Evolutionary conservation across 129 eudicot genomes (phyloP), one percentile per base, ranked within the genome.

Genomic region (Glebionis coronaria): DNA sequence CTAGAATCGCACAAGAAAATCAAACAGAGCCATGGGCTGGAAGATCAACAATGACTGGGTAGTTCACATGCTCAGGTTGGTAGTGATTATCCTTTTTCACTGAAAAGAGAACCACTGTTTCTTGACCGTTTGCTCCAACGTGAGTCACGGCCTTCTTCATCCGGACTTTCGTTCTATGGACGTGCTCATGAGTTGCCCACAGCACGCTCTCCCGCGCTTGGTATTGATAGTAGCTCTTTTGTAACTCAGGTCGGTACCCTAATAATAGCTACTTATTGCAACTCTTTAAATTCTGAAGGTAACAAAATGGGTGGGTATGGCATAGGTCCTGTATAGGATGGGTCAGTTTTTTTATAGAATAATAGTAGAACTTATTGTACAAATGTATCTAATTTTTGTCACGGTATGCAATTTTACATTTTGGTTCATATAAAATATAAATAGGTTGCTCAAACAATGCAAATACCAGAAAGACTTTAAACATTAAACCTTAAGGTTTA

Each of bases 81-180:
- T 69, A 15, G 58, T 66, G 87, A 82, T 62, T 71, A 60, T 70
- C 59, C 84, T 66, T 62, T 70, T 68, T 56, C 83, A 19, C 13
- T 53, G 31, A 84, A 77, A 67, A 81, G 96, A 69, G 89, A 83
- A 14, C 15, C 85, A 5, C 67, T 78, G 0, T 82, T 50, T 65
- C 69, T 75, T 23, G 88, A 88, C 9, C 91, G 83, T 58, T 91
- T 85, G 72, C 61, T 75, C 54, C 84, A 80, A 47, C 65, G 82
- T 28, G 91, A 85, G 42, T 45, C 84, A 11, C 81, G 74, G 6
- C 3, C 66, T 46, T 68, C 80, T 4, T 69, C 82, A 23, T 57
- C 76, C 23, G 80, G 79, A 46, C 38, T 79, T 44, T 77, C 90
- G 19, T 35, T 77, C 44, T 84, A 82, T 84, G 84, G 86, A 12